These are phyloP conservation scores for Aspergillus glaucus DNA, from an alignment of 2,329 filamentous ascomycete species.

Conservation along the genomic window DNA sequence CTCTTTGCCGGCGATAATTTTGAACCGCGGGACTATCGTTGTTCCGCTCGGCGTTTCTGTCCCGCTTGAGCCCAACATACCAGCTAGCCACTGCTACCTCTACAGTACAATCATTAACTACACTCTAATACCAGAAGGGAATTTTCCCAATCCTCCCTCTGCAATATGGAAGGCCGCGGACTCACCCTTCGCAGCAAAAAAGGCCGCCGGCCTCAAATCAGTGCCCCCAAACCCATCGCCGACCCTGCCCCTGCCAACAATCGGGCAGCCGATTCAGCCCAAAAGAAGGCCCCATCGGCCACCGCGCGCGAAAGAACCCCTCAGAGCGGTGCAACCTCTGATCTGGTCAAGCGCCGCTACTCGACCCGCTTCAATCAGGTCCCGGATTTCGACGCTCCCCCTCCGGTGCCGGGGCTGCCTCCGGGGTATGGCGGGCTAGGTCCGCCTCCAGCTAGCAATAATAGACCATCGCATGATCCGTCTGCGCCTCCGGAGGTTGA, in stretches of 20 bases:
- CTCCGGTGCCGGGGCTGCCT: slow-evolving; percentile 65
- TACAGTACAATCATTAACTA: not conserved
- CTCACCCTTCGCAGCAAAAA: slow-evolving; percentile 60
- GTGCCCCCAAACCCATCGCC: slow-evolving; percentile 53
- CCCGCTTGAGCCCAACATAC: slow-evolving; percentile 14
- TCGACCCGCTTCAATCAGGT: slow-evolving; percentile 83
- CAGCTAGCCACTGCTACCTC: not conserved
- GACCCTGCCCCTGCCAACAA: slow-evolving; percentile 31
- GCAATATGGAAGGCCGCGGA: slow-evolving; percentile 47
- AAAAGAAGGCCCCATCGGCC: slow-evolving; percentile 19
- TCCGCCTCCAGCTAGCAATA: slow-evolving; percentile 38
- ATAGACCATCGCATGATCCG: slow-evolving; percentile 48
- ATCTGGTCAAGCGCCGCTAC: slow-evolving; percentile 90
- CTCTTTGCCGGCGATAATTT: slow-evolving; percentile 21
- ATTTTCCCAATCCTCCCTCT: slow-evolving; percentile 4
- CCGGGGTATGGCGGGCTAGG: slow-evolving; percentile 49
- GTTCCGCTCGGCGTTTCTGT: slow-evolving; percentile 32
- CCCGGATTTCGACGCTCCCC: slow-evolving; percentile 60
- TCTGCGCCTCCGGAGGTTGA: slow-evolving; percentile 63
- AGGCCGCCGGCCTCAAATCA: slow-evolving; percentile 51
- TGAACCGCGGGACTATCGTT: slow-evolving; percentile 29
- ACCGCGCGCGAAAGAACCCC: slow-evolving; percentile 37
- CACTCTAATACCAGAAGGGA: too few relatives aligned
- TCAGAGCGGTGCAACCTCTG: slow-evolving; percentile 54
- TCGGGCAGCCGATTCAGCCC: slow-evolving; percentile 31